Evolutionary conservation across 805 yeast genomes (phyloP).

Genomic region (Ogataea sp.): DNA sequence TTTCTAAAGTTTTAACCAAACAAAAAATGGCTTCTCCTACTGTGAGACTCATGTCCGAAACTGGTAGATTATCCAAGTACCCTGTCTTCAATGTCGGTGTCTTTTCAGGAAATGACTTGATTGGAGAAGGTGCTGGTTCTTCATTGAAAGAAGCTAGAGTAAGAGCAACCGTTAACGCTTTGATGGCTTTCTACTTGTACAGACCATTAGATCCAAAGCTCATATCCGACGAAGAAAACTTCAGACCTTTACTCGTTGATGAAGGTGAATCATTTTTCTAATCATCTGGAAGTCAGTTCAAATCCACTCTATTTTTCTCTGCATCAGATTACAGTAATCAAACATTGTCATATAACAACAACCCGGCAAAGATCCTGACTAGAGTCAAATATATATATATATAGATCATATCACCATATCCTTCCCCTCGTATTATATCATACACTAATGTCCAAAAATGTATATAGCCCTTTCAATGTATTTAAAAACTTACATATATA

Average conservation of each 20-base stretch:
- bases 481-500: background rate
- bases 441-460: no score
- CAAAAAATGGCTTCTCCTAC: conserved; percentile 69
- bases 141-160: conserved; percentile 87
- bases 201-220: conserved; percentile 58
- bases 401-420: background rate
- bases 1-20: conserved; percentile 67
- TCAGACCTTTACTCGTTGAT: conserved; percentile 28
- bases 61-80: conserved; percentile 78
- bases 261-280: conserved; percentile 28
- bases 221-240: conserved; percentile 47
- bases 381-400: no score
- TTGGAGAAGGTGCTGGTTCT: conserved; percentile 93
- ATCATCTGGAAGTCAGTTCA: no score
- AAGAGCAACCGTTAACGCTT: conserved; percentile 84
- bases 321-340: no score
- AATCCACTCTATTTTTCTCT: no score
- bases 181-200: conserved; percentile 88
- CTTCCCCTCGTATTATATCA: no score
- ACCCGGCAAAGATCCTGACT: no score
- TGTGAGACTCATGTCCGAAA: conserved; percentile 80
- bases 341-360: no score
- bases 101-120: conserved; percentile 70
- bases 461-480: background rate
- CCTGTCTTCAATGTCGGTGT: conserved; percentile 91